Percentiles rank a stretch among this genome's conserved stretches.
Conservation (phyloP, 495 filamentous ascomycete genomes). For the Parathielavia appendiculata region DNA sequence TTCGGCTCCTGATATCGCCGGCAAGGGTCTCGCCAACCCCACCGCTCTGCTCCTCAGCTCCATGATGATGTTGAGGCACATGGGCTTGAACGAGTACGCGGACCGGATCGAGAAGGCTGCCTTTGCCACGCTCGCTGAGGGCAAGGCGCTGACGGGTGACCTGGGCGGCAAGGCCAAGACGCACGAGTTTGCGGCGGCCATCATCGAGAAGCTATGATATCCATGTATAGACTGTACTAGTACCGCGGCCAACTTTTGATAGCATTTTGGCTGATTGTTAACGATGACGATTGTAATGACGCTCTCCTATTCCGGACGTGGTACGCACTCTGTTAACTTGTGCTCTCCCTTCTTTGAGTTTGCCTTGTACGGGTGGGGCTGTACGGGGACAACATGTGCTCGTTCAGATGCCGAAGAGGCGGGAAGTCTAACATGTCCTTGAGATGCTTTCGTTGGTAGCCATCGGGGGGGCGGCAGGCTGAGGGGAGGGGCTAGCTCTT, state of each 20-base stretch:
- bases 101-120: slow-evolving; percentile 86
- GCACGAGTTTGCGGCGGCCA: slow-evolving; percentile 81
- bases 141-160: slow-evolving; percentile 92
- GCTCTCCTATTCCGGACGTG: neutral
- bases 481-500: neutral
- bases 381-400: too few species aligned
- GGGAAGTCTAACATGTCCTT: neutral
- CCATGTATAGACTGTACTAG: slow-evolving; percentile 25
- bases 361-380: too few species aligned
- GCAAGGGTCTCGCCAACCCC: slow-evolving; percentile 91
- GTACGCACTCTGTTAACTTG: too few species aligned
- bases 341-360: too few species aligned
- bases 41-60: slow-evolving; percentile 85
- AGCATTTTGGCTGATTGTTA: slow-evolving; percentile 14
- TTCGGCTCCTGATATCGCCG: slow-evolving; percentile 95
- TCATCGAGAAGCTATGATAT: slow-evolving; percentile 72
- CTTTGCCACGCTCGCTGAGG: slow-evolving; percentile 89
- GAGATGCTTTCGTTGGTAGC: too few species aligned
- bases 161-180: slow-evolving; percentile 93
- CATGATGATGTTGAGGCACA: slow-evolving; percentile 99
- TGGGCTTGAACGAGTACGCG: slow-evolving; percentile 83
- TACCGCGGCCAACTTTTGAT: slow-evolving; percentile 16
- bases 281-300: slow-evolving; percentile 21
- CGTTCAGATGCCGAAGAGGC: neutral
- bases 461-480: too few species aligned